Evolutionary conservation across 805 yeast genomes (phyloP).

Genomic region (Suhomyces prunicola): DNA sequence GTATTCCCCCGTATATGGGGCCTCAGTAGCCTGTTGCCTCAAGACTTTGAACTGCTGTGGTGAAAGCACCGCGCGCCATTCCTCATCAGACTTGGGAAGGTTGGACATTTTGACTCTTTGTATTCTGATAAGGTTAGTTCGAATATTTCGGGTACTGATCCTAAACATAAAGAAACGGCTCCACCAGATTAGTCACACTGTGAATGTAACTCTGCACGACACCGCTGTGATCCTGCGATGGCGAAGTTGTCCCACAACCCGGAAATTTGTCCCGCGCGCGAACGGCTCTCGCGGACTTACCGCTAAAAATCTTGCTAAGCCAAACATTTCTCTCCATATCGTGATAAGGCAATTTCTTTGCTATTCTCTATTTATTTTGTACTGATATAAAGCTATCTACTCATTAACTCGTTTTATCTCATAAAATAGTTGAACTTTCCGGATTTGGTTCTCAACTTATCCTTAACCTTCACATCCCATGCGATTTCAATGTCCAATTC

Average conservation of each 20-base stretch:
- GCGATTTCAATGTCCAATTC: conserved; percentile 79
- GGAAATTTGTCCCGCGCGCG: background rate
- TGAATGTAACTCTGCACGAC: background rate
- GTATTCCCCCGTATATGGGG: conserved; percentile 64
- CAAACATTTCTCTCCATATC: background rate
- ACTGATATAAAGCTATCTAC: background rate
- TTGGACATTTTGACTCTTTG: conserved; percentile 14
- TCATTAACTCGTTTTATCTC: conserved; percentile 42
- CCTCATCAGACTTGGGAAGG: conserved; percentile 40
- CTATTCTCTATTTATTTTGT: background rate
- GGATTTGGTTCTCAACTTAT: conserved; percentile 48
- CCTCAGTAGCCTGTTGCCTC: conserved; percentile 71
- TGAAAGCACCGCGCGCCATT: conserved; percentile 77
- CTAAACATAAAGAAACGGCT: background rate
- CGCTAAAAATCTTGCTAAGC: background rate
- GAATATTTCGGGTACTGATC: background rate
- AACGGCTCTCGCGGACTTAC: background rate
- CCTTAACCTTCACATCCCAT: conserved; percentile 50
- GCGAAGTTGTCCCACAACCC: background rate
- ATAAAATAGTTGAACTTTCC: conserved; percentile 68
- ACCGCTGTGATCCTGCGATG: background rate
- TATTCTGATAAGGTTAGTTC: background rate
- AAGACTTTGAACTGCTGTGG: conserved; percentile 79
- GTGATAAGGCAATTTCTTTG: background rate
- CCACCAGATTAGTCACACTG: background rate